Evolutionary conservation across 139 green algal genomes (phyloP).

Genomic region (Zygnema circumcarinatum): DNA sequence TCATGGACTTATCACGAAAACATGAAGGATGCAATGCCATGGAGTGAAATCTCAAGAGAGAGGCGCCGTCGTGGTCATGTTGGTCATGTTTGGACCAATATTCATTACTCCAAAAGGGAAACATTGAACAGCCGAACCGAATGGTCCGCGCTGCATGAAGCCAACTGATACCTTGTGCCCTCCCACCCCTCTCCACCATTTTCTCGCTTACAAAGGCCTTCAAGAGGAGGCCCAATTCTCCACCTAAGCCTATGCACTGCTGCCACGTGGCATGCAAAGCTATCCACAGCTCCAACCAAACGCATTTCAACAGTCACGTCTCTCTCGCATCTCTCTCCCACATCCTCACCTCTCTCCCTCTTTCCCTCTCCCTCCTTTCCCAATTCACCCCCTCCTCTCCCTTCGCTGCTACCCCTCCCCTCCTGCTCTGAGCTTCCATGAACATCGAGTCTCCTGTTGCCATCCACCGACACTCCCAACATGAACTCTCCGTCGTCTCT

Average conservation of each 20-base stretch:
- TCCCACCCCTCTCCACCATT: neutral
- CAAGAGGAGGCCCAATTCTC: constrained; percentile 5
- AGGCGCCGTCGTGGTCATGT: too few species aligned
- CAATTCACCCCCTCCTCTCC: neutral
- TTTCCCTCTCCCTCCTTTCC: neutral
- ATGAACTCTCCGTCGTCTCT: neutral
- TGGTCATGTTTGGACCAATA: too few species aligned
- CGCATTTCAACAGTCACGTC: neutral
- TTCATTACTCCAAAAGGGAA: neutral
- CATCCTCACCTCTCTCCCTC: neutral
- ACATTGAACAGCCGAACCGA: constrained; percentile 4
- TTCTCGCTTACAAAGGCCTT: neutral
- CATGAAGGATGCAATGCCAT: too few species aligned
- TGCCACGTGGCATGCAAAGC: constrained; percentile 11
- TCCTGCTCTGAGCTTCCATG: constrained; percentile 7
- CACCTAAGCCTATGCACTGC: constrained; percentile 17
- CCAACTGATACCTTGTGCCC: constrained; percentile 6
- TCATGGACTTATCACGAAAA: too few species aligned
- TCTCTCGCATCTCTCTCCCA: neutral
- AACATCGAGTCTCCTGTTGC: neutral
- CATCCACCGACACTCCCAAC: neutral
- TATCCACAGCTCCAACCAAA: neutral
- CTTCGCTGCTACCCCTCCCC: neutral
- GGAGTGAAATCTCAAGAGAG: too few species aligned
- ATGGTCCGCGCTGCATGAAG: constrained; percentile 10